phyloP scores from a whole-genome alignment of 2,329 filamentous ascomycete species.

The Paraphaeosphaeria minitans region DNA sequence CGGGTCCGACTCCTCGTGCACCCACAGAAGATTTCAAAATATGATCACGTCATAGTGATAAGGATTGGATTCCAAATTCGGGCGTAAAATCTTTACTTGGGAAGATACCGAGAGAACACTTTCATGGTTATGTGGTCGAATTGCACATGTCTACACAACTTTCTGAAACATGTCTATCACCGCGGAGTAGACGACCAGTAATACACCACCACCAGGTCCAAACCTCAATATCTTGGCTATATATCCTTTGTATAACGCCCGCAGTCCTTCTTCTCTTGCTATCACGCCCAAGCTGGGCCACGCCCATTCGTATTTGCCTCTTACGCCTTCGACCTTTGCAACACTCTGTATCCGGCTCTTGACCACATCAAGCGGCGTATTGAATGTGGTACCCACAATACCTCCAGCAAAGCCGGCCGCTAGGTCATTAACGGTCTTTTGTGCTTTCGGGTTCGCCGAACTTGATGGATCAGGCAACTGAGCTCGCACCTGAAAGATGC shows the following conservation, averaged over 20 bases:
- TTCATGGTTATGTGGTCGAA: background rate
- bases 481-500: slow-evolving; percentile 37
- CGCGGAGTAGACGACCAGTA: slow-evolving; percentile 37
- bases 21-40: background rate
- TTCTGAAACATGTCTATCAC: slow-evolving; percentile 29
- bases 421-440: slow-evolving; percentile 37
- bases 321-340: slow-evolving; percentile 31
- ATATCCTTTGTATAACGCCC: slow-evolving; percentile 39
- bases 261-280: slow-evolving; percentile 34
- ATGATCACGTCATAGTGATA: background rate
- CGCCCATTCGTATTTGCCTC: slow-evolving; percentile 35
- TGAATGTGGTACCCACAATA: slow-evolving; percentile 36
- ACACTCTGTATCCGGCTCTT: slow-evolving; percentile 42
- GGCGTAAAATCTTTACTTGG: background rate
- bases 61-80: background rate
- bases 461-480: slow-evolving; percentile 25
- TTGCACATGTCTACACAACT: slow-evolving; percentile 14
- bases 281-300: slow-evolving; percentile 36
- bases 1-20: background rate
- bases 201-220: slow-evolving; percentile 36
- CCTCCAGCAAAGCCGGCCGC: slow-evolving; percentile 37
- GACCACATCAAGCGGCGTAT: slow-evolving; percentile 39
- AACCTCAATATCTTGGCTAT: slow-evolving; percentile 39
- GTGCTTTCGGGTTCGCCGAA: slow-evolving; percentile 22
- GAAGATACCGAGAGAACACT: background rate